phyloP scores from a whole-genome alignment of 2,329 filamentous ascomycete species.

The Cladosporium sphaerospermum region DNA sequence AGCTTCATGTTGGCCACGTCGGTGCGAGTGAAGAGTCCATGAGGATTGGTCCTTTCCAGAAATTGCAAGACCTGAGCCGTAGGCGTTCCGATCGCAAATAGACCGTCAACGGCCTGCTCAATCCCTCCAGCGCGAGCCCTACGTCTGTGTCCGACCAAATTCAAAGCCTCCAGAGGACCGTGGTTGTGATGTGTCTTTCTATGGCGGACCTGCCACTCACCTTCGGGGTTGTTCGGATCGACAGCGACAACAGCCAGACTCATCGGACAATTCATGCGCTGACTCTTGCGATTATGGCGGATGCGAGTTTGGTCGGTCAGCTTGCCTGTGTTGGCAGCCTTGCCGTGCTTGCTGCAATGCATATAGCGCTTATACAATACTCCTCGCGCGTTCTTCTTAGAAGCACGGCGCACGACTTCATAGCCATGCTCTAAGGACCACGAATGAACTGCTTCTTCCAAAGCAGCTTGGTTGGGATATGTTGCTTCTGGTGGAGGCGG shows the following conservation, averaged over 20 bases:
- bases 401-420: slow-evolving; percentile 28
- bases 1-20: slow-evolving; percentile 33
- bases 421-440: slow-evolving; percentile 31
- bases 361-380: slow-evolving; percentile 31
- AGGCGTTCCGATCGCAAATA: slow-evolving; percentile 28
- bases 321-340: slow-evolving; percentile 21
- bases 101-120: slow-evolving; percentile 27
- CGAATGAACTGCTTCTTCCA: slow-evolving; percentile 28
- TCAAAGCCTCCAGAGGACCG: slow-evolving; percentile 24
- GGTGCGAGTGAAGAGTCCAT: slow-evolving; percentile 29
- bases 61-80: slow-evolving; percentile 28
- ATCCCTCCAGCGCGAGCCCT: slow-evolving; percentile 25
- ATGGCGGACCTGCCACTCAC: slow-evolving; percentile 29
- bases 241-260: slow-evolving; percentile 26
- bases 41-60: slow-evolving; percentile 26
- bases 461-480: slow-evolving; percentile 22
- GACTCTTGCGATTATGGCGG: slow-evolving; percentile 24
- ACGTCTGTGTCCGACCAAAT: slow-evolving; percentile 26
- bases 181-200: slow-evolving; percentile 31
- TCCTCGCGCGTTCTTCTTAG: slow-evolving; percentile 29
- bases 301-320: slow-evolving; percentile 21
- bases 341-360: slow-evolving; percentile 30
- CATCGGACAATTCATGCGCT: slow-evolving; percentile 29
- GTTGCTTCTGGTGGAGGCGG: slow-evolving; percentile 28
- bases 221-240: slow-evolving; percentile 25